Evolutionary conservation across 768 basidiomycete species (phyloP).

Genomic region (Rhodotorula taiwanensis): DNA sequence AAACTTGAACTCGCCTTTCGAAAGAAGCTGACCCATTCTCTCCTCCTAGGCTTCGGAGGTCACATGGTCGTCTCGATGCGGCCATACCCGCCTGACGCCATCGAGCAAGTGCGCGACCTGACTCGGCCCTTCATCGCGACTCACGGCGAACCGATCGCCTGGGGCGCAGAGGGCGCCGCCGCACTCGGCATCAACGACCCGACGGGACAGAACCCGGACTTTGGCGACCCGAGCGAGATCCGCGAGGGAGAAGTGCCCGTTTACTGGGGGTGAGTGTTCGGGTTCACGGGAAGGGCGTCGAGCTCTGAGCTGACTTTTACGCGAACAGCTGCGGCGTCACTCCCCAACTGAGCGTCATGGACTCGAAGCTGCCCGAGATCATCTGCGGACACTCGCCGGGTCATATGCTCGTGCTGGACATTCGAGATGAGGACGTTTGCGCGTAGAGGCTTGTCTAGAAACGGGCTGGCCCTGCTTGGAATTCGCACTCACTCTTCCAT

Average conservation of each 20-base stretch:
- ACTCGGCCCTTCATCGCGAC: constrained; percentile 36
- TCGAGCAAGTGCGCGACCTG: constrained; percentile 30
- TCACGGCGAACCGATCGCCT: constrained; percentile 42
- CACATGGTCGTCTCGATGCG: constrained; percentile 43
- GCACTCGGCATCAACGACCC: constrained; percentile 37
- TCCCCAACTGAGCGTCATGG: constrained; percentile 39
- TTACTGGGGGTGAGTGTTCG: constrained; percentile 38
- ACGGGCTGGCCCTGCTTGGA: too few relatives aligned
- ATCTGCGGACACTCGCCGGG: constrained; percentile 39
- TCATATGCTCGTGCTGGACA: constrained; percentile 39
- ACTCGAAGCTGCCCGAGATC: constrained; percentile 25
- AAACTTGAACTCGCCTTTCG: background rate
- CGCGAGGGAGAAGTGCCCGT: constrained; percentile 41
- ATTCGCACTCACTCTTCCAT: too few relatives aligned
- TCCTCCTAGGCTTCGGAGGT: constrained; percentile 37
- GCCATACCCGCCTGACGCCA: constrained; percentile 27
- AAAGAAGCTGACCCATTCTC: too few relatives aligned
- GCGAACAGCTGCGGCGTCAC: background rate
- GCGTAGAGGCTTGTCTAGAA: background rate
- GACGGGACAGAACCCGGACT: constrained; percentile 33
- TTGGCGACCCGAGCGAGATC: constrained; percentile 36
- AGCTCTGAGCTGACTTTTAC: background rate
- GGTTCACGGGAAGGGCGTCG: too few relatives aligned
- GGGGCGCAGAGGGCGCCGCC: constrained; percentile 31
- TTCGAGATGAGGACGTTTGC: constrained; percentile 35